These are phyloP conservation scores for Picea abies DNA, from an alignment of 83 land plant genomes.

Conservation along the genomic window DNA sequence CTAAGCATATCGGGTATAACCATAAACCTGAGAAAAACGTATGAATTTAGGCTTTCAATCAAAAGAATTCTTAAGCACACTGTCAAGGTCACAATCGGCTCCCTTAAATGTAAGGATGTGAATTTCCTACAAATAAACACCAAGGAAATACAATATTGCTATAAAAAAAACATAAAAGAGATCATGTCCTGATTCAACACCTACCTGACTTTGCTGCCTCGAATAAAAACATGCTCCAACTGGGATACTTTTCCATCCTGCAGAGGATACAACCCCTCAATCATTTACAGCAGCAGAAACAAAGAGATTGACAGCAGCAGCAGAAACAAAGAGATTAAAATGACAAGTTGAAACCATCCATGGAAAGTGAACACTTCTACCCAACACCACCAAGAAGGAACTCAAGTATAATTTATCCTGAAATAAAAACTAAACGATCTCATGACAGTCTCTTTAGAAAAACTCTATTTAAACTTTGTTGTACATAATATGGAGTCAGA, in stretches of 20 bases:
- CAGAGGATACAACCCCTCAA: neutral
- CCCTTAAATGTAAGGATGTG: neutral
- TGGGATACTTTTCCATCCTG: conserved; percentile 95
- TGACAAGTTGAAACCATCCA: neutral
- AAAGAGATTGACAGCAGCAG: neutral
- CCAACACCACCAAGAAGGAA: neutral
- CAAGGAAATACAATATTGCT: neutral
- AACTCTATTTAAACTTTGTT: no score
- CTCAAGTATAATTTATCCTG: neutral
- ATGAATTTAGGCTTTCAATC: neutral
- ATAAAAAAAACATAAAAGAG: neutral
- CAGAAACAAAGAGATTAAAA: neutral
- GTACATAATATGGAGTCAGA: no score
- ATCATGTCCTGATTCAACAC: conserved; percentile 1
- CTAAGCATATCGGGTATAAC: conserved; percentile 98
- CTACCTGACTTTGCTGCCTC: conserved; percentile 94
- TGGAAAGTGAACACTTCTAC: neutral
- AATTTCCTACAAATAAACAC: neutral
- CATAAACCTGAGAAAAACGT: conserved; percentile 72
- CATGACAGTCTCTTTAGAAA: neutral
- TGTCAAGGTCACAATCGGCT: neutral
- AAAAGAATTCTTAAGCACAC: neutral
- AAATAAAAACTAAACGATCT: neutral
- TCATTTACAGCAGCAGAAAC: neutral
- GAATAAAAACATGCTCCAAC: conserved; percentile 92